These are phyloP conservation scores for Ambrosia hybrid DNA, from an alignment of 140 eudicot species.

Conservation along the genomic window DNA sequence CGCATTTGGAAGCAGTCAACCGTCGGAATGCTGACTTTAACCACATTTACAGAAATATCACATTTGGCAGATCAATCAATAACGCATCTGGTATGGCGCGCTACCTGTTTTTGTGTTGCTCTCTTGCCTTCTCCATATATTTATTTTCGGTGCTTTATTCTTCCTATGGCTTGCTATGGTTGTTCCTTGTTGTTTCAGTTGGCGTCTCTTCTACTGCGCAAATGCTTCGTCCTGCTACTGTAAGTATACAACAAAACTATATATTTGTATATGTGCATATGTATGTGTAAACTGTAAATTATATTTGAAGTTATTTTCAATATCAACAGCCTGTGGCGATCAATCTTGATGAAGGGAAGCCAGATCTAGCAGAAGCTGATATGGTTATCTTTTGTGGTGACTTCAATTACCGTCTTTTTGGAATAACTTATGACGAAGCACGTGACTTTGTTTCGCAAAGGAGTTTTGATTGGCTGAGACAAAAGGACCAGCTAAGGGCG, in stretches of 20 bases:
- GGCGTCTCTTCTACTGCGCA: conserved; percentile 77
- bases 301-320: too few species aligned
- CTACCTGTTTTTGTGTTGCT: conserved; percentile 72
- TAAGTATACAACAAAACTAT: conserved; percentile 30
- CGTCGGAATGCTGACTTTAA: conserved; percentile 94
- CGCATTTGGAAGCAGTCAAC: conserved; percentile 96
- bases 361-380: conserved; percentile 96
- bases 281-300: neutral
- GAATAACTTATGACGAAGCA: conserved; percentile 96
- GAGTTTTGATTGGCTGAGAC: conserved; percentile 96
- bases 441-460: conserved; percentile 98
- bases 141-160: conserved; percentile 71
- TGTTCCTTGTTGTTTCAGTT: conserved; percentile 79
- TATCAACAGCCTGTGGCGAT: conserved; percentile 52
- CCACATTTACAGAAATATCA: conserved; percentile 74
- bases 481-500: conserved; percentile 87
- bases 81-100: conserved; percentile 88
- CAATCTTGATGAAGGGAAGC: conserved; percentile 81
- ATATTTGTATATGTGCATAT: neutral
- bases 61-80: conserved; percentile 59
- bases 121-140: conserved; percentile 64
- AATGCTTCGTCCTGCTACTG: conserved; percentile 67
- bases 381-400: conserved; percentile 88
- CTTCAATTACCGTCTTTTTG: conserved; percentile 95
- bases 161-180: conserved; percentile 67